Evolutionary conservation across 495 filamentous ascomycete species (phyloP).

Genomic region (Clavariopsis aquatica): DNA sequence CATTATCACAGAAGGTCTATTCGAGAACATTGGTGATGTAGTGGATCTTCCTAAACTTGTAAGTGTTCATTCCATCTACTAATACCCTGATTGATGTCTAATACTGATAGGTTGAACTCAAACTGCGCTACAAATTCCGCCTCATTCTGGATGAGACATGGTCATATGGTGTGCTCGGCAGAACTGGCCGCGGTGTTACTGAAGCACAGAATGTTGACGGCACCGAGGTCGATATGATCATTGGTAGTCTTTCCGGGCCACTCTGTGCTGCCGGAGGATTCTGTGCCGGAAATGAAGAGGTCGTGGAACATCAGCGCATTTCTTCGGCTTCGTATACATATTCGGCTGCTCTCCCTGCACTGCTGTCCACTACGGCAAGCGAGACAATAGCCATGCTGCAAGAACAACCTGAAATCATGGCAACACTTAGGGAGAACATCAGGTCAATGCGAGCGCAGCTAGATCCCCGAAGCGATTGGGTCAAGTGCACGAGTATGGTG

Average conservation of each 20-base stretch:
- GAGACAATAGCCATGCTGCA: constrained; percentile 84
- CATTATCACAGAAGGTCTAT: constrained; percentile 93
- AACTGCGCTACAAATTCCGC: constrained; percentile 93
- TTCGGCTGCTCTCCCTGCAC: constrained; percentile 89
- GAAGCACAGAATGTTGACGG: constrained; percentile 96
- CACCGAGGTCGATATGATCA: constrained; percentile 87
- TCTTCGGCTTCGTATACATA: constrained; percentile 88
- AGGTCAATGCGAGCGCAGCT: constrained; percentile 80
- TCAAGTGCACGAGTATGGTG: constrained; percentile 73
- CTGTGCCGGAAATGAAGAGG: constrained; percentile 84
- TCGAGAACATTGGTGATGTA: constrained; percentile 87
- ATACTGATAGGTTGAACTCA: constrained; percentile 71
- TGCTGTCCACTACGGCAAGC: constrained; percentile 91
- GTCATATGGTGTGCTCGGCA: constrained; percentile 91
- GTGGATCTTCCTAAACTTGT: constrained; percentile 82
- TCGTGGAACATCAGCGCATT: constrained; percentile 93
- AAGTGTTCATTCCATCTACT: constrained; percentile 43
- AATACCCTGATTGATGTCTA: constrained; percentile 18
- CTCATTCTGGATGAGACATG: constrained; percentile 96
- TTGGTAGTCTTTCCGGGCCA: constrained; percentile 87
- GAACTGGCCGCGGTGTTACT: constrained; percentile 86
- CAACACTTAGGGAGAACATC: constrained; percentile 76
- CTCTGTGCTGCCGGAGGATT: constrained; percentile 93
- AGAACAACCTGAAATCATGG: constrained; percentile 74
- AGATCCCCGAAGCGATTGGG: constrained; percentile 92